These are phyloP conservation scores for Ploettnerulaceae sp. DNA, from an alignment of 2,329 filamentous ascomycete species.

Conservation along the genomic window DNA sequence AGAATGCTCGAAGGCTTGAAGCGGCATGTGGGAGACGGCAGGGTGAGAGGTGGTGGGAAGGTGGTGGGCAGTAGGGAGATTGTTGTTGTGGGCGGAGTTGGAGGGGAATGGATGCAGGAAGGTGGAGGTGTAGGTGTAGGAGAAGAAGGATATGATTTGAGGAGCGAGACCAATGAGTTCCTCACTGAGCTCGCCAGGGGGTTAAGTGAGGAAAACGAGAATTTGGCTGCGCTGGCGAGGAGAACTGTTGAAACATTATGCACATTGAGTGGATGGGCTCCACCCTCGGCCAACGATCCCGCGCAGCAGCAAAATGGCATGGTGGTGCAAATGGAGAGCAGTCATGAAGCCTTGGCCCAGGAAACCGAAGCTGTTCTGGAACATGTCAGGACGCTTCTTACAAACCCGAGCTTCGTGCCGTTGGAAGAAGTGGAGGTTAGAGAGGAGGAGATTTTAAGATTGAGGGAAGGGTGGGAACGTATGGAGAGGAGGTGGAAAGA, in stretches of 20 bases:
- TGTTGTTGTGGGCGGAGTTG: conserved; percentile 49
- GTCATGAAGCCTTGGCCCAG: conserved; percentile 60
- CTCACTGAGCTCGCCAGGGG: conserved; percentile 77
- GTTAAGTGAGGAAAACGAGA: conserved; percentile 89
- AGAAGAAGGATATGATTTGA: conserved; percentile 62
- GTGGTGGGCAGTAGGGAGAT: conserved; percentile 53
- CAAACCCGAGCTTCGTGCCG: conserved; percentile 93
- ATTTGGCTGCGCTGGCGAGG: conserved; percentile 65
- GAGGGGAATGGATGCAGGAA: conserved; percentile 34
- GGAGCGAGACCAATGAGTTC: conserved; percentile 86
- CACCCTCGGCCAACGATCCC: too few relatives aligned
- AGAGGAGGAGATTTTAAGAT: conserved; percentile 80
- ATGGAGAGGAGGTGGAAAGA: conserved; percentile 92
- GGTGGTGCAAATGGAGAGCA: conserved; percentile 29
- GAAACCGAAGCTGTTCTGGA: conserved; percentile 75
- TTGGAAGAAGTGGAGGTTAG: conserved; percentile 91
- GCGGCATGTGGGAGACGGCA: conserved; percentile 71
- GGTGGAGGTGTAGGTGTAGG: conserved; percentile 34
- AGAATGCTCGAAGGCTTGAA: conserved; percentile 85
- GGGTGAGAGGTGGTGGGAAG: conserved; percentile 53
- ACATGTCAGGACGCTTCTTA: conserved; percentile 77
- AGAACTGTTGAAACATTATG: conserved; percentile 67
- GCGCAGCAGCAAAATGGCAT: conserved; percentile 27
- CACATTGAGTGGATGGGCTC: conserved; percentile 62
- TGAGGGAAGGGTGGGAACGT: conserved; percentile 84